A percentile compares a stretch with the other conserved stretches of the same genome.
These are phyloP conservation scores for Avena eriantha DNA, from an alignment of 176 grass and related monocot species.

Conservation along the genomic window DNA sequence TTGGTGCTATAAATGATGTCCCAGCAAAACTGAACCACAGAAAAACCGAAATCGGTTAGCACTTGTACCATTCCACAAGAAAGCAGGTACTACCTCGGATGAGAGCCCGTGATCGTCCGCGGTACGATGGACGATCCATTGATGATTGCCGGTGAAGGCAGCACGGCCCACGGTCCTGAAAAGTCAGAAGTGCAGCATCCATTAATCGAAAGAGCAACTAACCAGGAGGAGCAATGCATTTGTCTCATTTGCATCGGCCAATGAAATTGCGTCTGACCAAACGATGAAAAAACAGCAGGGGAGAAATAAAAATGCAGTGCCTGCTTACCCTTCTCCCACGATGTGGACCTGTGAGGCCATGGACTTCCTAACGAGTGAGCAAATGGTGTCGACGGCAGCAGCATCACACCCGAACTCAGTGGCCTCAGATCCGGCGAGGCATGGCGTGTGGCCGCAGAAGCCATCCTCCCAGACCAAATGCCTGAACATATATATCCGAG, in stretches of 20 bases:
- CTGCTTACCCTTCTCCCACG: constrained; percentile 65
- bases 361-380: constrained; percentile 62
- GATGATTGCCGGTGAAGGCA: constrained; percentile 69
- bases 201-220: constrained; percentile 30
- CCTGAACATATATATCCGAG: constrained; percentile 56
- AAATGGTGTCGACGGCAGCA: constrained; percentile 46
- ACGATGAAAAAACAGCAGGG: neutral
- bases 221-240: neutral
- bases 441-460: constrained; percentile 67
- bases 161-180: constrained; percentile 70
- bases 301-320: neutral
- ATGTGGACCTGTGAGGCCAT: constrained; percentile 75
- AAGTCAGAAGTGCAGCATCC: constrained; percentile 25
- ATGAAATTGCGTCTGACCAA: constrained; percentile 19
- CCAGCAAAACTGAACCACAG: constrained; percentile 53
- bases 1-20: constrained; percentile 44
- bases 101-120: constrained; percentile 52
- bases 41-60: constrained; percentile 52
- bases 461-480: constrained; percentile 92
- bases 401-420: constrained; percentile 45
- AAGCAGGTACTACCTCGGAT: constrained; percentile 59
- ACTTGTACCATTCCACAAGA: constrained; percentile 43
- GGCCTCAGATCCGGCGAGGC: constrained; percentile 52
- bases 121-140: constrained; percentile 68
- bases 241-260: constrained; percentile 29